Conservation (phyloP, 202 grass and related monocot species). For the Schoenoplectus triqueter region DNA sequence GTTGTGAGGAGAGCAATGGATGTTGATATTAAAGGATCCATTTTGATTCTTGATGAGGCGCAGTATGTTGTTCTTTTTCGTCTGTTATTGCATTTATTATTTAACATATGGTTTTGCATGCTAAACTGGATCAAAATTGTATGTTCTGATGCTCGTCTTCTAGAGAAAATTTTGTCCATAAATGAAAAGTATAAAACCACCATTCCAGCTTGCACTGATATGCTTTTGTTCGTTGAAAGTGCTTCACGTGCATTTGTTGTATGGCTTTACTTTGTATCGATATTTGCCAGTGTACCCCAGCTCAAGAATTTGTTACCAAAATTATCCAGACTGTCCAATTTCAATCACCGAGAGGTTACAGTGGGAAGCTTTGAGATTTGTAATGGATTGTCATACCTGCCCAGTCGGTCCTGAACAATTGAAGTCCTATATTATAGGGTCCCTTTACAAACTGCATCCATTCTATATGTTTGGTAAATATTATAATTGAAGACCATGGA, state of each 20-base stretch:
- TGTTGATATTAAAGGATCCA: slow-evolving; percentile 75
- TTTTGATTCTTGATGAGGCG: slow-evolving; percentile 95
- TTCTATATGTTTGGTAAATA: slow-evolving; percentile 9
- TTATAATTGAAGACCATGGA: slow-evolving; percentile 2
- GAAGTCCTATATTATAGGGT: neutral
- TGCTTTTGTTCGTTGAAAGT: slow-evolving; percentile 8
- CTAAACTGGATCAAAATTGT: slow-evolving; percentile 12
- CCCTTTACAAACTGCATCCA: neutral
- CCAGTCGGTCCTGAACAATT: neutral
- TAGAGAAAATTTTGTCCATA: slow-evolving; percentile 5
- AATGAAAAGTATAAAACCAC: neutral
- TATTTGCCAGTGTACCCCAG: neutral
- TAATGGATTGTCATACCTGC: slow-evolving; percentile 10
- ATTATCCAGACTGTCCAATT: neutral
- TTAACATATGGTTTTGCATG: neutral
- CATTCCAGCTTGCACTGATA: neutral
- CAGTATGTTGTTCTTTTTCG: slow-evolving; percentile 64
- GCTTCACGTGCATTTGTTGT: slow-evolving; percentile 1
- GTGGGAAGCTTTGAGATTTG: neutral
- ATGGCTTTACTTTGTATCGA: neutral
- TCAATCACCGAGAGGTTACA: neutral
- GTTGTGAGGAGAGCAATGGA: slow-evolving; percentile 96
- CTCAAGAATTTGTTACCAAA: neutral
- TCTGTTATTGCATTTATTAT: slow-evolving; percentile 42
- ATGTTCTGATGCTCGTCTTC: neutral